These are phyloP conservation scores for Hypoxylon lenormandii DNA, from an alignment of 495 filamentous ascomycete species.

Conservation along the genomic window DNA sequence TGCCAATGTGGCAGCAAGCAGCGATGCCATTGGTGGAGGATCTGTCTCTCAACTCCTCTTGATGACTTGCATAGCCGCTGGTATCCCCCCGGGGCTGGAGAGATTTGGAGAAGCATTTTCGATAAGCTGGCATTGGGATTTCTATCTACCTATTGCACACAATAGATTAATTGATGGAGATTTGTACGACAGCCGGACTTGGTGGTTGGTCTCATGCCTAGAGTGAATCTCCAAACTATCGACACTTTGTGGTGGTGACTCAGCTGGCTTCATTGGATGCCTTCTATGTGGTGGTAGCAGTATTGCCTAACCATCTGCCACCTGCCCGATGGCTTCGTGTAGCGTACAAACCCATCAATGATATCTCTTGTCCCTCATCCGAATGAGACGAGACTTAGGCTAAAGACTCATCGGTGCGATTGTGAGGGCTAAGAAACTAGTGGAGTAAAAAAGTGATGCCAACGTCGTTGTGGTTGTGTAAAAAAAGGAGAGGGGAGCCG, in stretches of 20 bases:
- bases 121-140: constrained; percentile 10
- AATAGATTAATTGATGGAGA: not conserved
- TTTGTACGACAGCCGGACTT: constrained; percentile 9
- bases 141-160: constrained; percentile 2
- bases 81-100: constrained; percentile 20
- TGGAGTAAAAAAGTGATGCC: not conserved
- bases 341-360: constrained; percentile 16
- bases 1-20: constrained; percentile 22
- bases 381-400: constrained; percentile 10
- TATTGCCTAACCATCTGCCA: not conserved
- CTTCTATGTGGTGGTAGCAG: constrained; percentile 2
- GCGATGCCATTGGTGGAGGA: constrained; percentile 11
- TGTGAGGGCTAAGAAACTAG: not conserved
- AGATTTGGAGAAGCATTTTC: constrained; percentile 2
- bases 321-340: constrained; percentile 25
- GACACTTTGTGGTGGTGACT: too few relatives aligned
- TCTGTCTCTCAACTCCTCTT: constrained; percentile 7
- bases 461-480: constrained; percentile 4
- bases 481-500: constrained; percentile 8
- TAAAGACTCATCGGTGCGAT: constrained; percentile 3
- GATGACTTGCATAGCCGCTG: constrained; percentile 45
- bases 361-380: constrained; percentile 1
- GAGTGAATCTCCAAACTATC: too few relatives aligned
- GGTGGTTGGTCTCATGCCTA: constrained; percentile 5
- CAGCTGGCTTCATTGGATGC: not conserved